phyloP scores from a whole-genome alignment of 176 grass and related monocot species.

The Musa troglodytarum region DNA sequence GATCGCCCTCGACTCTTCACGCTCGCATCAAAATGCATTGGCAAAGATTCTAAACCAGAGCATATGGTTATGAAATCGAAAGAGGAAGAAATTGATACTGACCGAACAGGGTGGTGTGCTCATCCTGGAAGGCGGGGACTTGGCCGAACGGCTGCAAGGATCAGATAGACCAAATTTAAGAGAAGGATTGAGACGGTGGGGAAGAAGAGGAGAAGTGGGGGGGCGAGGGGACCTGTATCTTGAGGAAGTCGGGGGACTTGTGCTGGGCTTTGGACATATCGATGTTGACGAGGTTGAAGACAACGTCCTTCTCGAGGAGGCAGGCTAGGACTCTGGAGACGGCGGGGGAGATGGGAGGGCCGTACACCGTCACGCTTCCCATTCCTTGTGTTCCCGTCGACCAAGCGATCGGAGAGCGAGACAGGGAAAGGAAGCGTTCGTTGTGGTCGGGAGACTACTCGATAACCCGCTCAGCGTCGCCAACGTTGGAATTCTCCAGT shows the following conservation, averaged over 20 bases:
- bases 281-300: constrained; percentile 51
- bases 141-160: constrained; percentile 63
- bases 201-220: too few species aligned
- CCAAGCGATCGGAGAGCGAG: too few species aligned
- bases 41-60: background rate
- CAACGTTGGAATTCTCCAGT: too few species aligned
- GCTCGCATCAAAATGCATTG: constrained; percentile 11
- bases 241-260: constrained; percentile 75
- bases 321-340: constrained; percentile 60
- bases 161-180: background rate
- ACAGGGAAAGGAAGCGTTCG: too few species aligned
- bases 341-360: constrained; percentile 45
- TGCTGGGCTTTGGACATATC: constrained; percentile 92
- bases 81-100: background rate
- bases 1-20: constrained; percentile 78
- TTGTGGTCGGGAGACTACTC: too few species aligned
- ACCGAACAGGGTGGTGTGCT: constrained; percentile 73
- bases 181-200: background rate
- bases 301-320: constrained; percentile 77
- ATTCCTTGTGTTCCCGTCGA: constrained; percentile 13
- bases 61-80: background rate
- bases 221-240: constrained; percentile 39
- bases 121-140: constrained; percentile 82
- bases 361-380: constrained; percentile 56
- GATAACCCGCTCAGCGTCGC: too few species aligned